Evolutionary conservation across 768 basidiomycete genomes (phyloP), one percentile per base, ranked within the genome.

Genomic region (Kwoniella botswanensis): DNA sequence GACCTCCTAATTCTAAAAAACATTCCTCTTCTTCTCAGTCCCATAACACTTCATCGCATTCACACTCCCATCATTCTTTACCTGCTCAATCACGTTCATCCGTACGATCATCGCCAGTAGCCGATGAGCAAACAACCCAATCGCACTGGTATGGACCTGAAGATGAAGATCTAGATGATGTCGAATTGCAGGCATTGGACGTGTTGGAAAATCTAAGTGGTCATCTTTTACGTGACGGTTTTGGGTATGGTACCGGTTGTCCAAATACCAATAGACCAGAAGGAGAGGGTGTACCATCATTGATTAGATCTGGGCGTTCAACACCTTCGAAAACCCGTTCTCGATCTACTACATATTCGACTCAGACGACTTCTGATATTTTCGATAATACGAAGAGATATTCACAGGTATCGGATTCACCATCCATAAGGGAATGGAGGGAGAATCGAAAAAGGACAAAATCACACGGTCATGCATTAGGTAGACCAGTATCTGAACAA

Each of bases 181-280:
- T 61, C 6, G 67, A 68, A 53, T 4, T 68, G 18, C 58, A 60
- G 29, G 67, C 67, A 12, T 42, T 68, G 41, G 15, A 61, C 18
- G 67, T 68, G 11, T 42, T 68, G 17, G 59, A 68, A 42, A 59
- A 46, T 10, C 22, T 68, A 15, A 68, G 58, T 24, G 67, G 67
- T 35, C 58, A 61, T 50, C 29, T 61, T 29, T 18, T 61, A 50
- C 50, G 59, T 26, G 59, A 68, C 41, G 59, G 58, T 22, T 68
- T 50, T 35, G 67, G 67, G 3, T 61, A 60, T 58, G 67, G 65
- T 26, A 54, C 53, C 2, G 63, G 63, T n/a, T 24, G 53, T 54
- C 15, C 2, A 59, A 7, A 41, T 13, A 13, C 57, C 24, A 24
- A n/a, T 61, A 46, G 1, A 61, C 21, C n/a, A 21, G 54, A 55